These are phyloP conservation scores for Kluyveromyces siamensis DNA, from an alignment of 805 yeast genomes.

Conservation along the genomic window DNA sequence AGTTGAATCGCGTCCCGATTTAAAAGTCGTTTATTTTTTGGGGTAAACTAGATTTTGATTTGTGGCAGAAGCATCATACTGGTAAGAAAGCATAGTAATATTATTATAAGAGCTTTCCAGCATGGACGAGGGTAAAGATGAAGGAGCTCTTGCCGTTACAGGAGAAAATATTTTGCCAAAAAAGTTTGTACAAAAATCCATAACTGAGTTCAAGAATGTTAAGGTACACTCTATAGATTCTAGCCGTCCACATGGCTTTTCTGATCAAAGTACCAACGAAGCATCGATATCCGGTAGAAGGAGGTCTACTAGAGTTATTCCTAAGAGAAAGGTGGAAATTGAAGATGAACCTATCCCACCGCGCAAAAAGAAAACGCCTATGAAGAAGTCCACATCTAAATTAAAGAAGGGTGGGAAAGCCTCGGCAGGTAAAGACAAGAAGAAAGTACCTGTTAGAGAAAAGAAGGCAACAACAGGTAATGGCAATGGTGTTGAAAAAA, in stretches of 20 bases:
- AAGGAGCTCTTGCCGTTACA: neutral
- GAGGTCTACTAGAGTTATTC: conserved; percentile 6
- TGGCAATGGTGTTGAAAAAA: neutral
- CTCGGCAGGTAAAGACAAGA: neutral
- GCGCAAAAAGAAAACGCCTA: conserved; percentile 2
- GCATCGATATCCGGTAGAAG: conserved; percentile 2
- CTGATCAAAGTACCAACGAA: conserved; percentile 2
- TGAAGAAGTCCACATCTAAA: conserved; percentile 3
- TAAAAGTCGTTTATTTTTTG: neutral
- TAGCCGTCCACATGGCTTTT: conserved; percentile 8
- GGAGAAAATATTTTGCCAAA: conserved; percentile 3
- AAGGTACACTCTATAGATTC: conserved; percentile 8
- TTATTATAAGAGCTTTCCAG: neutral
- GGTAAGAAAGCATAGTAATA: neutral
- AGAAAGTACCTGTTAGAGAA: neutral
- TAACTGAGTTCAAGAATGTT: conserved; percentile 22
- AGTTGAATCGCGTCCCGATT: neutral
- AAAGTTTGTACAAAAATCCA: conserved; percentile 18
- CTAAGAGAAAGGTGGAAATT: conserved; percentile 7
- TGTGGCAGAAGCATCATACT: neutral
- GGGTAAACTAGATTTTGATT: neutral
- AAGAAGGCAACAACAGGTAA: neutral
- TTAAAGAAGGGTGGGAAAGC: conserved; percentile 2
- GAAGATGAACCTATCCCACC: conserved; percentile 5
- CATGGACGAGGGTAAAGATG: neutral